Conservation (phyloP, 495 filamentous ascomycete genomes). For the Aspergillus kassunensis region DNA sequence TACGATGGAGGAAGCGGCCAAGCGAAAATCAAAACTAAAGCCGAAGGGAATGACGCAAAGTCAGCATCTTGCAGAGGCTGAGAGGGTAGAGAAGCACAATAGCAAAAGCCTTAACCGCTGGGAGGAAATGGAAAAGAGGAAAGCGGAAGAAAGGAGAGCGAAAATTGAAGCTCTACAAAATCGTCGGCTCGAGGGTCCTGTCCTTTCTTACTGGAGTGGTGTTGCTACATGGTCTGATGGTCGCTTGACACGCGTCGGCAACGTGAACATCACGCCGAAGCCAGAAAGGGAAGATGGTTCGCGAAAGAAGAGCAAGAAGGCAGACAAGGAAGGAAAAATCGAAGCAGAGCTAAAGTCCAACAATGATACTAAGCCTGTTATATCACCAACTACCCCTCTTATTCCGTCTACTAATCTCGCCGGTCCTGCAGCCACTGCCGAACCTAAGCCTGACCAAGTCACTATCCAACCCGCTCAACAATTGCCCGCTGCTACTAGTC, state of each 20-base stretch:
- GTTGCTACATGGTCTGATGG: slow-evolving; percentile 72
- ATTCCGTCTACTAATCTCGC: not conserved
- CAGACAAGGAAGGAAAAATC: slow-evolving; percentile 33
- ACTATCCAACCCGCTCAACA: not conserved
- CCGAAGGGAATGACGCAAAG: slow-evolving; percentile 82
- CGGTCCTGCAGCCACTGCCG: slow-evolving; percentile 6
- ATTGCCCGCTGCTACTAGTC: not conserved
- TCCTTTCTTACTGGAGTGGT: slow-evolving; percentile 92
- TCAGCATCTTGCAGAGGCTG: slow-evolving; percentile 82
- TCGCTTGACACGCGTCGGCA: slow-evolving; percentile 69
- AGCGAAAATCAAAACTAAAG: slow-evolving; percentile 68
- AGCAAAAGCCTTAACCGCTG: slow-evolving; percentile 88
- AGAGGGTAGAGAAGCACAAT: slow-evolving; percentile 75
- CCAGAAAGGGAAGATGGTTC: slow-evolving; percentile 34
- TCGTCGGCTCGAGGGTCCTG: slow-evolving; percentile 79
- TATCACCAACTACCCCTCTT: slow-evolving; percentile 8
- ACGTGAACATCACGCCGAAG: slow-evolving; percentile 55
- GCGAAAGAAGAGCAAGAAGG: slow-evolving; percentile 32
- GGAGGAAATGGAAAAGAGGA: slow-evolving; percentile 85
- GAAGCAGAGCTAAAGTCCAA: slow-evolving; percentile 21
- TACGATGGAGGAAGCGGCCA: slow-evolving; percentile 83
- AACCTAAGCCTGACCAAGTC: slow-evolving; percentile 11
- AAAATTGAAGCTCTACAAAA: slow-evolving; percentile 83
- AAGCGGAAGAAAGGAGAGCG: slow-evolving; percentile 74
- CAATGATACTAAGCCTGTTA: slow-evolving; percentile 16